These are phyloP conservation scores for Cutaneotrichosporon dermatis DNA, from an alignment of 1,284 basidiomycete genomes.

Conservation along the genomic window DNA sequence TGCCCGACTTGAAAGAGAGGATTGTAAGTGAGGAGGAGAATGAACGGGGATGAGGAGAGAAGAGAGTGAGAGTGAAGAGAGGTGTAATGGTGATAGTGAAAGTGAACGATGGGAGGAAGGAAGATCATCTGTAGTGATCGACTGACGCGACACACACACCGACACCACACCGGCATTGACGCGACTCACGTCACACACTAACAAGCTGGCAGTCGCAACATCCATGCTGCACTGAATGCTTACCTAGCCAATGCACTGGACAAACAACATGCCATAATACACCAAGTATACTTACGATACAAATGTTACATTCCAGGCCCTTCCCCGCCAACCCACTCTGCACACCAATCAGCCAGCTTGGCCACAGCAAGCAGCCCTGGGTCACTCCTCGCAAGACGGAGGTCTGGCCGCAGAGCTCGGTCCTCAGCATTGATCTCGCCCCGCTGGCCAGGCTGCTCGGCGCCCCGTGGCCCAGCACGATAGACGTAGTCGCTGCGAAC, in stretches of 20 bases:
- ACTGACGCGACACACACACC: no score
- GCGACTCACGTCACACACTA: no score
- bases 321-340: conserved; percentile 36
- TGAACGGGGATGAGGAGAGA: background rate
- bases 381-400: conserved; percentile 39
- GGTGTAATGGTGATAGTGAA: background rate
- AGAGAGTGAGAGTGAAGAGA: background rate
- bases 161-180: no score
- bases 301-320: conserved; percentile 3
- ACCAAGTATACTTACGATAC: no score
- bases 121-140: background rate
- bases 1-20: no score
- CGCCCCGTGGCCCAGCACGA: conserved; percentile 7
- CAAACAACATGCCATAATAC: no score
- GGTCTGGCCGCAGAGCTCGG: conserved; percentile 31
- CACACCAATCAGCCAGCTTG: conserved; percentile 39
- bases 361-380: conserved; percentile 30
- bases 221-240: no score
- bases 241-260: no score
- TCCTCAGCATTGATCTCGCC: conserved; percentile 11
- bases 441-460: background rate
- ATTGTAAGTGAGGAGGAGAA: background rate
- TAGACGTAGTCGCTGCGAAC: conserved; percentile 26
- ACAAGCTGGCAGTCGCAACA: no score
- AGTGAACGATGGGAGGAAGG: background rate